Base-by-base conservation (phyloP, 495 filamentous ascomycete species). In the Hypoxylon lienhwacheense region DNA sequence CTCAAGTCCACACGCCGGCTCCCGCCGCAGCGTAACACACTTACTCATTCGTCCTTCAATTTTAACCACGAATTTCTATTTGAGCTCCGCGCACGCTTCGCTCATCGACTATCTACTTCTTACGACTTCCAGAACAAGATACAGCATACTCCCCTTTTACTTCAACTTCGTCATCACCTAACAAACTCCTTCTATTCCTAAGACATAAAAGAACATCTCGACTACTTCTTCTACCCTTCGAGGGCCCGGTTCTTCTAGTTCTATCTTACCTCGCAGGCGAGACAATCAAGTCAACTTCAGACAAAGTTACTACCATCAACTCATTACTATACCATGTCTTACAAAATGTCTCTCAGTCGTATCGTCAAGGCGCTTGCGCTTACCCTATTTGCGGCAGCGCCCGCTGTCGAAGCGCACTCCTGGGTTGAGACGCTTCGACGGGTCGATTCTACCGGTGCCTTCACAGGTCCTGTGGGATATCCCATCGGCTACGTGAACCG, bases 371-470 rank as follows among this genome's bases (percentile, higher is more conserved):
- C 63, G 29, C 34, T 61, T 25, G 33, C 61, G 19, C 37, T 61
- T 25, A 31, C 59, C n/a, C 44, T 73, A 8, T 56, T 73, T 40
- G 63, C 77, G 15, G 64, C 78, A 24, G 48, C 70, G 14, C 53
- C 64, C 21, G 66, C 69, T 26, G 63, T 71, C 19, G 50, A 56
- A 33, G 85, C 78, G 17, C 90, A 95, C 69, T 82, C 85, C 29
- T 97, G 91, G 91, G 77, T 90, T 11, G 89, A 95, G 65, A 68
- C 85, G 49, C 68, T 90, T 17, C 73, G 66, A n/a, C 77, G 82
- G 22, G 83, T 97, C 70, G 78, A 82, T 32, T 66, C 82, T 3
- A 85, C 89, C 64, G 90, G 89, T 26, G 81, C 78, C n/a, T 90
- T 89, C 64, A 73, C 82, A 2, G 89, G 89, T 17, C 55, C 67